Evolutionary conservation across 257 asterid genomes (phyloP).

Genomic region (Solanum rostratum): DNA sequence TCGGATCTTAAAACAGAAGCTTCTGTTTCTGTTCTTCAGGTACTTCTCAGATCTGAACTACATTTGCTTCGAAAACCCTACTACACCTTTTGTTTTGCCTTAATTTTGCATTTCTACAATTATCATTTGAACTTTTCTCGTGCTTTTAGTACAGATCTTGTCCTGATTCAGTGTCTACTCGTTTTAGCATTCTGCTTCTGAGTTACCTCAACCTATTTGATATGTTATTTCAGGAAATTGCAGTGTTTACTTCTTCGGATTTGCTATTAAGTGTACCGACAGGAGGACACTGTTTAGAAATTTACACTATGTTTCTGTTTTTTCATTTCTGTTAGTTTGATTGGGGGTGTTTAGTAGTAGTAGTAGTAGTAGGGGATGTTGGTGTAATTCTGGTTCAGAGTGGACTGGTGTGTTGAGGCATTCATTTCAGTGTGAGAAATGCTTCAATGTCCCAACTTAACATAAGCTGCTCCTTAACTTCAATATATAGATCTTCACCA

Average conservation of each 20-base stretch:
- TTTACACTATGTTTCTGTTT: neutral
- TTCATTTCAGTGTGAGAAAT: neutral
- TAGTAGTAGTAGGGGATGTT: neutral
- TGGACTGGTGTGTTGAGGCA: neutral
- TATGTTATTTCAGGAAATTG: neutral
- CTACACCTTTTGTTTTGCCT: neutral
- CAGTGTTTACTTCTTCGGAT: neutral
- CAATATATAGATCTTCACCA: neutral
- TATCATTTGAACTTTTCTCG: neutral
- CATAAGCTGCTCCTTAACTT: neutral
- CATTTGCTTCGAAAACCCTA: slow-evolving; percentile 14
- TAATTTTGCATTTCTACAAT: slow-evolving; percentile 3
- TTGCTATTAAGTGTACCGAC: neutral
- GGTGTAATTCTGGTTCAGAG: neutral
- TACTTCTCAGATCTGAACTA: slow-evolving; percentile 58
- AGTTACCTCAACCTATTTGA: neutral
- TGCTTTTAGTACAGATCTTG: neutral
- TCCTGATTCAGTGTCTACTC: neutral
- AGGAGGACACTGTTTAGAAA: neutral
- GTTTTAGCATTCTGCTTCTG: neutral
- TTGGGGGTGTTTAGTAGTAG: neutral
- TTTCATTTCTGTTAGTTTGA: neutral
- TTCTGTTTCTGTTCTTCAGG: slow-evolving; percentile 24
- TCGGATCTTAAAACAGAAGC: slow-evolving; percentile 7
- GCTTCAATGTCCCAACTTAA: too few relatives aligned